phyloP scores from a whole-genome alignment of 352 stramenopile genomes.

The Phytopythium delawarense region DNA sequence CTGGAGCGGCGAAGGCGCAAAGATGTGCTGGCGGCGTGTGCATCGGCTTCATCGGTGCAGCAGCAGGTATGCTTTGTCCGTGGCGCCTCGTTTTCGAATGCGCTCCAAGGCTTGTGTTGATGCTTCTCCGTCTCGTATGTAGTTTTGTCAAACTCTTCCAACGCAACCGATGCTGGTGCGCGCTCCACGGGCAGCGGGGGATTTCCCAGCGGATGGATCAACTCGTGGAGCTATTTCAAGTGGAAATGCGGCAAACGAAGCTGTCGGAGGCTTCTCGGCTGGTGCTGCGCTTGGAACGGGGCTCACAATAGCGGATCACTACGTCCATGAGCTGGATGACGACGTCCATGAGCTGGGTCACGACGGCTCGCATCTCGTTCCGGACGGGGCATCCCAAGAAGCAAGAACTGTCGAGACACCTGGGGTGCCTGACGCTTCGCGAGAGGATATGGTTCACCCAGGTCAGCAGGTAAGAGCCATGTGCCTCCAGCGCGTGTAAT shows the following conservation, averaged over 20 bases:
- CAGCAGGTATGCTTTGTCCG: not conserved
- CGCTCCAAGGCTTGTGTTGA: not conserved
- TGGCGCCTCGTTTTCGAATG: not conserved
- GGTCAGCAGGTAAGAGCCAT: not conserved
- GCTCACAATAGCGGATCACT: constrained; percentile 2
- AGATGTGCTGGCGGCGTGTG: not conserved
- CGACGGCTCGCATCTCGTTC: not conserved
- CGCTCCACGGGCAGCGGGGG: not conserved
- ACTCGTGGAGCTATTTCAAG: too few species aligned
- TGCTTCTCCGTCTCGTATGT: not conserved
- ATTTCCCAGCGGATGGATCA: not conserved
- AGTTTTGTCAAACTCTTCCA: not conserved
- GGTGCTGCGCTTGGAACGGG: not conserved
- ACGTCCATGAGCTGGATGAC: not conserved
- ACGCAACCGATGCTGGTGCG: not conserved
- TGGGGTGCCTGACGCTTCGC: not conserved
- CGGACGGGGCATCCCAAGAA: not conserved
- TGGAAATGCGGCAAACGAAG: not conserved
- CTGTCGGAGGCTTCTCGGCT: not conserved
- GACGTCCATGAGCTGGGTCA: not conserved
- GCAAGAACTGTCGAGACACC: not conserved
- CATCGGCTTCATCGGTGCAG: not conserved
- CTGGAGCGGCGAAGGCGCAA: constrained; percentile 34
- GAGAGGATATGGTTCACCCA: not conserved
- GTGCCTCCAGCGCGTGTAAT: not conserved